phyloP scores from a whole-genome alignment of 768 basidiomycete genomes.

The Naganishia vishniacii region DNA sequence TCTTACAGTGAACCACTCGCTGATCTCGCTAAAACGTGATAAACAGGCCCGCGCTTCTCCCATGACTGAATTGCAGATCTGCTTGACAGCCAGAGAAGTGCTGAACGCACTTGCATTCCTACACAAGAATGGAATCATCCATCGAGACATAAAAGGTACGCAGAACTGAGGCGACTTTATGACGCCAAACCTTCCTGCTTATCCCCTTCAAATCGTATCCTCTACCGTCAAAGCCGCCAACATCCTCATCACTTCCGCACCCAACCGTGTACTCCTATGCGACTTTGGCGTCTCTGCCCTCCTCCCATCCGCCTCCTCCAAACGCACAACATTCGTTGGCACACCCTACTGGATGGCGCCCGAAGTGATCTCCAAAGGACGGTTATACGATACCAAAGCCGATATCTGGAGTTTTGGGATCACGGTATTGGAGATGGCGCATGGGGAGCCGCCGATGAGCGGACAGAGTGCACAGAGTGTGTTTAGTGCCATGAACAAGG shows the following conservation, averaged over 20 bases:
- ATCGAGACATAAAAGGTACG: constrained; percentile 82
- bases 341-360: constrained; percentile 99
- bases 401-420: constrained; percentile 98
- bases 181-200: background rate
- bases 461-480: constrained; percentile 77
- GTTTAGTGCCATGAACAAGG: constrained; percentile 80
- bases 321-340: constrained; percentile 91
- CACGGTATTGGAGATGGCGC: constrained; percentile 91
- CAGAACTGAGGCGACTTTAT: too few species aligned
- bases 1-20: too few species aligned
- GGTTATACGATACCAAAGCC: constrained; percentile 93
- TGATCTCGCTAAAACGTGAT: background rate
- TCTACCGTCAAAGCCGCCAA: constrained; percentile 66
- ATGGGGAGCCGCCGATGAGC: constrained; percentile 89
- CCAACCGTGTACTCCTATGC: constrained; percentile 88
- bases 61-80: constrained; percentile 83
- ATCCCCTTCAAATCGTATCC: background rate
- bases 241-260: constrained; percentile 71
- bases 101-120: constrained; percentile 80
- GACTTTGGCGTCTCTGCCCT: constrained; percentile 98
- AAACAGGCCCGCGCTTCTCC: constrained; percentile 69
- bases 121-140: constrained; percentile 89
- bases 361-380: constrained; percentile 79
- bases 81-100: constrained; percentile 81
- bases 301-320: constrained; percentile 66